These are phyloP conservation scores for Sporothrix globosa DNA, from an alignment of 2,329 filamentous ascomycete species.

Conservation along the genomic window DNA sequence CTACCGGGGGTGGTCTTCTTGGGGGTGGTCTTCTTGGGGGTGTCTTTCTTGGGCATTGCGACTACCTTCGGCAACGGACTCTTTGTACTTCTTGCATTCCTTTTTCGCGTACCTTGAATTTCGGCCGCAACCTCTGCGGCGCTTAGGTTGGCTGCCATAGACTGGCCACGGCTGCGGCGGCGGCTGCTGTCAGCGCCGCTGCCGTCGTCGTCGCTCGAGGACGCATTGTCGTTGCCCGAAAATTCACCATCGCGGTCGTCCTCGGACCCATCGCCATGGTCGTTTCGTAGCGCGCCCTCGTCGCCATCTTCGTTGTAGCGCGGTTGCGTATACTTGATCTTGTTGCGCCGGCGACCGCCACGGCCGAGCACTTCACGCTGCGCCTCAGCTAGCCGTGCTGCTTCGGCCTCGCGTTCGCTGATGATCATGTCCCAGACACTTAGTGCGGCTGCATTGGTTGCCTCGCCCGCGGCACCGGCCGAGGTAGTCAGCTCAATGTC, in stretches of 20 bases:
- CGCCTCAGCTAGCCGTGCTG: conserved; percentile 69
- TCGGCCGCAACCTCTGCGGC: conserved; percentile 3
- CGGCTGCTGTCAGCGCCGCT: conserved; percentile 28
- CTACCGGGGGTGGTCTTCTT: background rate
- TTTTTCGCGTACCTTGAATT: conserved; percentile 37
- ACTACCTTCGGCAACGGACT: background rate
- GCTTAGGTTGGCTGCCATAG: background rate
- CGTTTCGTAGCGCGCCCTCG: conserved; percentile 33
- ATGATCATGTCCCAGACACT: conserved; percentile 91
- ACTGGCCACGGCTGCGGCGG: conserved; percentile 26
- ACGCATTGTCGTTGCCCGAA: conserved; percentile 20
- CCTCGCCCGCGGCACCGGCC: background rate
- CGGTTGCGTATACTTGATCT: conserved; percentile 44
- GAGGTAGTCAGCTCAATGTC: conserved; percentile 58
- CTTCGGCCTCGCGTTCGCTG: conserved; percentile 76
- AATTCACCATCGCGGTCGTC: conserved; percentile 35
- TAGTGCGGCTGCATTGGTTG: conserved; percentile 47
- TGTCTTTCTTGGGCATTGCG: background rate
- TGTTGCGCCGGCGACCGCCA: conserved; percentile 72
- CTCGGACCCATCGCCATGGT: conserved; percentile 41
- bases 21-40: background rate
- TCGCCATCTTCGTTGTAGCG: conserved; percentile 37
- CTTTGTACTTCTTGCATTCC: conserved; percentile 28
- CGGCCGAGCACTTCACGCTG: conserved; percentile 79
- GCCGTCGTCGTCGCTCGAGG: conserved; percentile 34